Evolutionary conservation across 345 rosid species (phyloP).

Genomic region (Arabidopsis arenosa): DNA sequence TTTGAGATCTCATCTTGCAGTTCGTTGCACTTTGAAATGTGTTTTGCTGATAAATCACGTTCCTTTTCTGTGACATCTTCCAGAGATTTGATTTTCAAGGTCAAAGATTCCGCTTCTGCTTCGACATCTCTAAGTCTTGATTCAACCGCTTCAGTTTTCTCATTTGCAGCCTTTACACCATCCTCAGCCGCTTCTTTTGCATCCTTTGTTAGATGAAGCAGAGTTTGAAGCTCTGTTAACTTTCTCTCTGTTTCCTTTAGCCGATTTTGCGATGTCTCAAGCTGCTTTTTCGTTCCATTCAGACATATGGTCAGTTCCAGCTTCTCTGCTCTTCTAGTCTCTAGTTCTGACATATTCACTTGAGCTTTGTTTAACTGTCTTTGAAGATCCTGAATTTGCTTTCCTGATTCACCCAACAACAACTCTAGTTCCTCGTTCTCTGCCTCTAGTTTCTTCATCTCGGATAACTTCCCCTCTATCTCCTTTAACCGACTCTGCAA

Average conservation of each 20-base stretch:
- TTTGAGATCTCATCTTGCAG: slow-evolving; percentile 63
- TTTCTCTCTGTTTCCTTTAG: slow-evolving; percentile 55
- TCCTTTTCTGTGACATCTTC: slow-evolving; percentile 46
- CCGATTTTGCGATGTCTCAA: slow-evolving; percentile 51
- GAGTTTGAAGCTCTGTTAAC: slow-evolving; percentile 50
- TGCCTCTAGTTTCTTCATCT: slow-evolving; percentile 56
- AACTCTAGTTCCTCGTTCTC: slow-evolving; percentile 57
- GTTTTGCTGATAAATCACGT: slow-evolving; percentile 43
- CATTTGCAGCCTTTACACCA: slow-evolving; percentile 52
- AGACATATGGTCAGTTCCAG: slow-evolving; percentile 56
- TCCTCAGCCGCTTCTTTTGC: slow-evolving; percentile 58
- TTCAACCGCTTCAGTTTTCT: slow-evolving; percentile 53
- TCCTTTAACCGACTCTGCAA: slow-evolving; percentile 38
- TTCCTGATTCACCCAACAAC: slow-evolving; percentile 49
- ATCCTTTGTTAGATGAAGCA: slow-evolving; percentile 51
- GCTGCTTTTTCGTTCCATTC: slow-evolving; percentile 54
- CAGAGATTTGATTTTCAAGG: slow-evolving; percentile 52
- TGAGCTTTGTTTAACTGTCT: slow-evolving; percentile 56
- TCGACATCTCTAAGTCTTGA: slow-evolving; percentile 59
- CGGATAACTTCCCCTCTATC: slow-evolving; percentile 30
- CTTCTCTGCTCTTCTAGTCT: slow-evolving; percentile 63
- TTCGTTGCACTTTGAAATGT: slow-evolving; percentile 47
- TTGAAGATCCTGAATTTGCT: slow-evolving; percentile 44
- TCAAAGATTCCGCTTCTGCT: slow-evolving; percentile 58
- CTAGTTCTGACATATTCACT: slow-evolving; percentile 50